These are phyloP conservation scores for Hydnomerulius pinastri DNA, from an alignment of 768 basidiomycete genomes.

Conservation along the genomic window DNA sequence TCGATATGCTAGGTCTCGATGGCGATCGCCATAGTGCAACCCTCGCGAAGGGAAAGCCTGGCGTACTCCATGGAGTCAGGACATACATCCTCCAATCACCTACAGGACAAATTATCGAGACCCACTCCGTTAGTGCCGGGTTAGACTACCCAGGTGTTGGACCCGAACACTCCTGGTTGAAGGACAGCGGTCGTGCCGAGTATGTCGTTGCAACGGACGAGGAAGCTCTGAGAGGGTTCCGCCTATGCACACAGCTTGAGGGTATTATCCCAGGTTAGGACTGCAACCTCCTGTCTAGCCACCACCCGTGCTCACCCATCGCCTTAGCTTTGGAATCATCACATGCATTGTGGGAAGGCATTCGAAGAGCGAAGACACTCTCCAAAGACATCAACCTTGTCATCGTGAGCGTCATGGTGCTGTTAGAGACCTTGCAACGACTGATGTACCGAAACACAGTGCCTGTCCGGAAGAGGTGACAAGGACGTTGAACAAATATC, in stretches of 20 bases:
- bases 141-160: constrained; percentile 97
- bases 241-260: constrained; percentile 87
- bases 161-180: constrained; percentile 97
- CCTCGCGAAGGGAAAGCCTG: constrained; percentile 85
- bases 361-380: constrained; percentile 81
- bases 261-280: constrained; percentile 95
- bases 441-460: constrained; percentile 52
- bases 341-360: constrained; percentile 93
- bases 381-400: constrained; percentile 87
- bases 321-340: constrained; percentile 84
- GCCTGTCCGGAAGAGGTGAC: constrained; percentile 95
- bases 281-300: constrained; percentile 1
- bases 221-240: constrained; percentile 89
- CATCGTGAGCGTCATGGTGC: constrained; percentile 62
- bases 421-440: constrained; percentile 7
- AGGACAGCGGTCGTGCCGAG: constrained; percentile 91
- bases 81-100: constrained; percentile 92
- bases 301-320: constrained; percentile 5
- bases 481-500: constrained; percentile 98
- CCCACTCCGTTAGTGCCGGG: constrained; percentile 97
- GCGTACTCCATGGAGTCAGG: constrained; percentile 93
- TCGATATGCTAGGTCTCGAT: constrained; percentile 55
- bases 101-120: constrained; percentile 93
- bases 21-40: constrained; percentile 92
- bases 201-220: constrained; percentile 95